Evolutionary conservation across 495 filamentous ascomycete genomes (phyloP), one percentile per base, ranked within the genome.

Genomic region (Podospora didyma): DNA sequence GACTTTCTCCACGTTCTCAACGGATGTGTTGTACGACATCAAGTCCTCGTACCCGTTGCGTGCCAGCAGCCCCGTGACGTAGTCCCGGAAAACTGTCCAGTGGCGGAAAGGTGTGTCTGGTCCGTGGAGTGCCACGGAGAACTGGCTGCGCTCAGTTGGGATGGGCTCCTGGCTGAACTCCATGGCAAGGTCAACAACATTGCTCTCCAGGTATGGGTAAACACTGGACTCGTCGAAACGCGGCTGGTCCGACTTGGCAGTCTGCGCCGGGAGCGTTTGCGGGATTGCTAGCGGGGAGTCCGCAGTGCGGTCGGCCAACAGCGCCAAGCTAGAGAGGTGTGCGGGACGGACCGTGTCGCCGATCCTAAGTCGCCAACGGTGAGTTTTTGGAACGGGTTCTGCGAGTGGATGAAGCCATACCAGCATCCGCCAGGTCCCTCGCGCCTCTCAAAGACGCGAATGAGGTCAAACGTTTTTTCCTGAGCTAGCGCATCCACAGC

Each of bases 391-490:
- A 19, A n/a, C n/a, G n/a, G n/a, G n/a, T 49, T 10, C 35, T 4
- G n/a, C 4, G 14, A 37, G 24, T 16, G 12, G 34, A 1, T 9
- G 14, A 23, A 51, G 14, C 23, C 51, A 42, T 71, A 83, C 83
- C 82, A 85, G 62, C 76, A 79, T 56, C 83, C 83, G 34, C 83
- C 83, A 9, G 79, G 72, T 21, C 70, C 75, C 56, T 83, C 81
- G 34, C 81, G 75, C 28, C 82, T 62, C 60, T 86, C 83, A 65
- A 85, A 86, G 1, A 84, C 81, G 21, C 81, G 75, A 49, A 85
- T 79, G 7, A 72, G 56, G 50, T 83, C 76, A 58, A 85, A 86
- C 0, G 67, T 61, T 52, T 79, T 70, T 58, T 86, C 83, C 58
- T 82, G 73, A 20, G 74, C 73, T 37, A 86, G 63, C 0, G 82